These are phyloP conservation scores for Cutaneotrichosporon sp. DNA, from an alignment of 1,284 basidiomycete genomes.

Conservation along the genomic window DNA sequence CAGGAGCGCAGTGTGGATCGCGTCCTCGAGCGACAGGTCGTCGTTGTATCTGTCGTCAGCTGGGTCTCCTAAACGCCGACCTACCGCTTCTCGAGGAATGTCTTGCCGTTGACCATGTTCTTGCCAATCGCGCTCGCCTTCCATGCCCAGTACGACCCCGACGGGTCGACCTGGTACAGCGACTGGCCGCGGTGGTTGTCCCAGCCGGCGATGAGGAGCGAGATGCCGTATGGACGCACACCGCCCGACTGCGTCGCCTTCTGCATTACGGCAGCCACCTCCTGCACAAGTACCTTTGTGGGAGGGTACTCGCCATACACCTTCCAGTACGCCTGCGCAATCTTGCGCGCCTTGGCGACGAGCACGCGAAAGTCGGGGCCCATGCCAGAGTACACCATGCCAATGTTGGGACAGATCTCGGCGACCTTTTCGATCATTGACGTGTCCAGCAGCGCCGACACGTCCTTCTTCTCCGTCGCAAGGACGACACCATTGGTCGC, in stretches of 20 bases:
- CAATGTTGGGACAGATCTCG: constrained; percentile 95
- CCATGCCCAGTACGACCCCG: constrained; percentile 99
- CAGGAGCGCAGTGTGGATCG: constrained; percentile 97
- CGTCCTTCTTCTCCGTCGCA: constrained; percentile 98
- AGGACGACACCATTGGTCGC: constrained; percentile 98
- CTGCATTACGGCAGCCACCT: constrained; percentile 97
- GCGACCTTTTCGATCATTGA: constrained; percentile 96
- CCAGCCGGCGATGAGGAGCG: constrained; percentile 92
- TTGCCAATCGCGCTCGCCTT: constrained; percentile 99
- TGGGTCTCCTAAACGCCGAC: constrained; percentile 22
- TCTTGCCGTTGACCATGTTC: constrained; percentile 99
- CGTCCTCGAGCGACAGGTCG: constrained; percentile 97
- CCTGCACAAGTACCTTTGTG: constrained; percentile 90
- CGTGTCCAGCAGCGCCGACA: constrained; percentile 95
- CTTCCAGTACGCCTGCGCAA: constrained; percentile 99
- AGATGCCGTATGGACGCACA: constrained; percentile 96
- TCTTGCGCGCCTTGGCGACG: constrained; percentile 89
- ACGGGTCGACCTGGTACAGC: constrained; percentile 97
- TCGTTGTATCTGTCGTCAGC: constrained; percentile 77
- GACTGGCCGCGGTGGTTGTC: constrained; percentile 85
- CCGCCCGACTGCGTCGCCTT: constrained; percentile 98
- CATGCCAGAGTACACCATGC: constrained; percentile 99
- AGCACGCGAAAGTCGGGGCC: constrained; percentile 96
- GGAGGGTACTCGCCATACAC: constrained; percentile 99
- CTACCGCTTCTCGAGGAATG: constrained; percentile 95